Base-by-base conservation (phyloP, 2,329 filamentous ascomycete species). In the Ascochyta koolunga region DNA sequence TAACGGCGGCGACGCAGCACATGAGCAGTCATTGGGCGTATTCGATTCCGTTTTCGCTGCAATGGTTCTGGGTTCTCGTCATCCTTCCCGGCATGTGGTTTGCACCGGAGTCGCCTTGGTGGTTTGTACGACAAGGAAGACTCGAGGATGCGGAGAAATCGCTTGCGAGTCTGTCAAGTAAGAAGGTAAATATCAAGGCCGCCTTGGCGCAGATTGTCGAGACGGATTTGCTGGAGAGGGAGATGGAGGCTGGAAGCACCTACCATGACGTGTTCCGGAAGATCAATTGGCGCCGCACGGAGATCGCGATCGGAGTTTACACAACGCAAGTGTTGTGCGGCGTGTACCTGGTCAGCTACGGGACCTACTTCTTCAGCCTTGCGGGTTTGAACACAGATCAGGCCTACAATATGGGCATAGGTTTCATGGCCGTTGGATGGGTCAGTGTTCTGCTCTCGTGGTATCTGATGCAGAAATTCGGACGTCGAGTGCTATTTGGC, bases 371-470 rank as follows among this genome's bases (percentile, higher is more conserved):
- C 67, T 72, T 77, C 47, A 65, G 71, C 48, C 69, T 76, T 35
- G 77, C 77, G 13, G 77, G 77, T n/a, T 64, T 79, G 15, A 59
- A 62, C 22, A 62, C 68, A 5, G 58, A 58, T 13, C 74, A 72
- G 27, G 67, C 71, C 2, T 78, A 76, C 60, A 67, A 69, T 45
- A 74, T 79, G 46, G 70, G 72, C 8, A 67, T 80, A 46, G 89
- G 81, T 24, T 80, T 83, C 46, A 83, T 83, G 59, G 79, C 77
- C n/a, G 80, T 85, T 60, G 82, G 91, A 73, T 90, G 91, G 80
- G 83, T 86, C 25, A 90, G 89, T 31, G 89, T 91, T 5, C 85
- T 93, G 59, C 87, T 87, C 37, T 87, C 89, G 1, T 93, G 90
- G 89, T 83, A 83, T 54, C 77, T 93, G 47, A 91, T 93, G 85